Evolutionary conservation across 805 yeast genomes (phyloP).

Genomic region (Nadsonia fulvescens): DNA sequence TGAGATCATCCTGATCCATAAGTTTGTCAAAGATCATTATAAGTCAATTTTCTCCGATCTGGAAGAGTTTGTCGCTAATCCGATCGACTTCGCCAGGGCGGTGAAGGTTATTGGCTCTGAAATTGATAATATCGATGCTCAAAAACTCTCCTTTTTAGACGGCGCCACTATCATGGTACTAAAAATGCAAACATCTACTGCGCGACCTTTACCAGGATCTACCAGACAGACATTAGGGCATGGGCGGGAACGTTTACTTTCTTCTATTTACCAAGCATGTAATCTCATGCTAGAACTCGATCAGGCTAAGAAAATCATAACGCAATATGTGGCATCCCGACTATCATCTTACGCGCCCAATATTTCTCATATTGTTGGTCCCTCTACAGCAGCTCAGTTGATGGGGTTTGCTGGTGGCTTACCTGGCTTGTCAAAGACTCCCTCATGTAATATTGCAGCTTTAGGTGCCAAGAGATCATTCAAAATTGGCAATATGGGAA

Average conservation of each 20-base stretch:
- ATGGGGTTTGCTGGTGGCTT: conserved; percentile 56
- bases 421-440: conserved; percentile 42
- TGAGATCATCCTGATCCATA: conserved; percentile 34
- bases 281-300: conserved; percentile 29
- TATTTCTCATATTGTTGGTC: conserved; percentile 50
- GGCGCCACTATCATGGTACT: conserved; percentile 55
- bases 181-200: conserved; percentile 48
- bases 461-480: conserved; percentile 46
- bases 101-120: conserved; percentile 35
- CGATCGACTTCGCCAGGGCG: conserved; percentile 41
- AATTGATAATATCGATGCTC: conserved; percentile 16
- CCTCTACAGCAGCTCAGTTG: conserved; percentile 55
- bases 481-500: no score
- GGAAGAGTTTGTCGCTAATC: conserved; percentile 39
- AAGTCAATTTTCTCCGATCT: conserved; percentile 53
- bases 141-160: conserved; percentile 26
- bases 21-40: conserved; percentile 35
- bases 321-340: conserved; percentile 36
- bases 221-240: no score
- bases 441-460: conserved; percentile 72
- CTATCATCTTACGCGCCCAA: conserved; percentile 62
- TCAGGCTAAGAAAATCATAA: conserved; percentile 25
- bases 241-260: no score
- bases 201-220: conserved; percentile 19
- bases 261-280: conserved; percentile 26